These are phyloP conservation scores for Fusarium solani-melongenae DNA, from an alignment of 2,329 filamentous ascomycete species.

Conservation along the genomic window DNA sequence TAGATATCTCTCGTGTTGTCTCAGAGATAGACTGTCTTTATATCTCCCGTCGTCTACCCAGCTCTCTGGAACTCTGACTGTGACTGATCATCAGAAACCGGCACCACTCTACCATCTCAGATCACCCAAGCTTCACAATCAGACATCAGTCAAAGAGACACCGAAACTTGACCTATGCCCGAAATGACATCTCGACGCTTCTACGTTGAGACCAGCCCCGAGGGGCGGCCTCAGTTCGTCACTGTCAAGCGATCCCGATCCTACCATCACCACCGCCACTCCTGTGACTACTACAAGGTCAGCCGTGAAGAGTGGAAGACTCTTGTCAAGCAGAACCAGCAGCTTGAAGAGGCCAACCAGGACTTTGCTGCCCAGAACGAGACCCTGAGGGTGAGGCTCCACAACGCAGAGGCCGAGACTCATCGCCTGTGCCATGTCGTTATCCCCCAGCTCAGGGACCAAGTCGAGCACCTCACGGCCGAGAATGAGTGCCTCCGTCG, in stretches of 20 bases:
- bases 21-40: slow-evolving; percentile 14
- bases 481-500: slow-evolving; percentile 55
- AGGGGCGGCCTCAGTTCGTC: slow-evolving; percentile 51
- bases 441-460: slow-evolving; percentile 51
- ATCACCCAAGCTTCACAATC: neutral
- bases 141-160: neutral
- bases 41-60: slow-evolving; percentile 9
- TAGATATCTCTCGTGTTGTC: neutral
- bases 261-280: slow-evolving; percentile 47
- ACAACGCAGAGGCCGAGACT: slow-evolving; percentile 49
- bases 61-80: neutral
- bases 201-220: slow-evolving; percentile 50
- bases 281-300: slow-evolving; percentile 51
- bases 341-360: slow-evolving; percentile 50
- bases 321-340: slow-evolving; percentile 51
- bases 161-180: neutral
- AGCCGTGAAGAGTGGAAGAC: slow-evolving; percentile 51
- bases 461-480: slow-evolving; percentile 49
- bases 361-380: slow-evolving; percentile 47
- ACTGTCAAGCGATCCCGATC: slow-evolving; percentile 54
- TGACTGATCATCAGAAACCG: neutral
- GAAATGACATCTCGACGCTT: slow-evolving; percentile 50
- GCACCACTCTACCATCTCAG: neutral
- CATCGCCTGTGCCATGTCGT: slow-evolving; percentile 47
- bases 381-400: slow-evolving; percentile 50